Evolutionary conservation across 208 protist species (phyloP), one percentile per base, ranked within the genome.

Genomic region (Angomonas ambiguus): DNA sequence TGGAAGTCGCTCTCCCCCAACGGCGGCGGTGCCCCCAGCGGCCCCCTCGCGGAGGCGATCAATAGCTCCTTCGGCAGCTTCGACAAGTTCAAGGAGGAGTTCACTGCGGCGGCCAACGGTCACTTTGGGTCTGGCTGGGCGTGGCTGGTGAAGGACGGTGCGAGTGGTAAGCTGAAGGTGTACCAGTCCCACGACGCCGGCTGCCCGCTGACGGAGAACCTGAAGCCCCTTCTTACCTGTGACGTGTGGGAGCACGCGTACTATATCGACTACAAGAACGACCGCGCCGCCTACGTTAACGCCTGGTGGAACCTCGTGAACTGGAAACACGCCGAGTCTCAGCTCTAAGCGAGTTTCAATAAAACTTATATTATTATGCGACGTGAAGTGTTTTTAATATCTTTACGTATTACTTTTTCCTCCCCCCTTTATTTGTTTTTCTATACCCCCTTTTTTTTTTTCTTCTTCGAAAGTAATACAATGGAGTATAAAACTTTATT

Each of bases 231-330:
- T 31, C 69, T 97, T n/a, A 70, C 85, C 62, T 96, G 91, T 74
- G 95, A 97, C 79, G 88, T 97, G 65, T 97, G 93, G 95, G 93
- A 98, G 80, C 95, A 98, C 81, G 95, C 95, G 16, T 98, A 97
- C 90, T 98, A 98, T 79, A 90, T 98, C 68, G 93, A 97, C 83
- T 97, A 97, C 84, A 84, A 77, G 72, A 97, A 97, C 72, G 89
- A 94, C 70, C 87, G 93, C 28, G 77, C 87, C 10, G 74, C 80
- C 34, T 97, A 97, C 75, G 72, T 98, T 53, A 89, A 97, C 33
- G 55, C 85, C 16, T 97, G 83, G 66, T 97, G 94, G 96, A 93
- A 92, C 63, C 30, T 96, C 42, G 93, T 97, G 24, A 97, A 97
- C 87, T 98, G 96, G 96, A 73, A 95, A 51, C 83, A 87, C 65